Conservation (phyloP, 73 alveolate genomes). For the Diophrys appendiculata region DNA sequence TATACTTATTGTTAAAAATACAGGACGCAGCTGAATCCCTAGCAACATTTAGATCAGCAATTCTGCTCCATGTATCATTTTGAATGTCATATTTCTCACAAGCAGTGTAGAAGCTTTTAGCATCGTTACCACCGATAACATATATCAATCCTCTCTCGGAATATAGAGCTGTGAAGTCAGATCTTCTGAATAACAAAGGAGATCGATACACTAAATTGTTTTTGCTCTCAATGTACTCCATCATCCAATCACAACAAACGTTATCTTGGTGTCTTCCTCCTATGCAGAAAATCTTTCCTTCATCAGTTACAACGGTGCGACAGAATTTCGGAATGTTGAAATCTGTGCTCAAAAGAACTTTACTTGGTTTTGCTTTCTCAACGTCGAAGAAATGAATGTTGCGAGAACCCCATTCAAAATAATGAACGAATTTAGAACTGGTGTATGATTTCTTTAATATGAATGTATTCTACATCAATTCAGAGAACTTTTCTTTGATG, state of each 20-base stretch:
- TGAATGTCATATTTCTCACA: constrained; percentile 65
- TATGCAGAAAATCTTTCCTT: constrained; percentile 60
- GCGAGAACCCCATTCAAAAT: constrained; percentile 64
- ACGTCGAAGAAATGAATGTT: constrained; percentile 63
- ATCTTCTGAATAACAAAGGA: constrained; percentile 51
- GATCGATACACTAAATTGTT: constrained; percentile 40
- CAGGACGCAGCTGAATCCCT: constrained; percentile 66
- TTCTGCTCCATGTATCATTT: constrained; percentile 67
- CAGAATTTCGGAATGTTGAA: constrained; percentile 61
- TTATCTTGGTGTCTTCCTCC: constrained; percentile 67
- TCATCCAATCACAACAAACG: constrained; percentile 69
- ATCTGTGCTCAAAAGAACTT: constrained; percentile 35
- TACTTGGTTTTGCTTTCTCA: constrained; percentile 33
- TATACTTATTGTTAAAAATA: constrained; percentile 52
- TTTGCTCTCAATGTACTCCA: constrained; percentile 54
- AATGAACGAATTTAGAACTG: constrained; percentile 50
- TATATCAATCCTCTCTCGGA: constrained; percentile 61
- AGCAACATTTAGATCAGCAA: constrained; percentile 66
- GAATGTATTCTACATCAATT: constrained; percentile 59
- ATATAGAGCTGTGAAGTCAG: constrained; percentile 60
- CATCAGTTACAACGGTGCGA: constrained; percentile 65
- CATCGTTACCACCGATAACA: constrained; percentile 68
- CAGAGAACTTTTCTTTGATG: constrained; percentile 55
- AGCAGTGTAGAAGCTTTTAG: constrained; percentile 60
- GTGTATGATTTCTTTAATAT: constrained; percentile 54